Conservation (phyloP, 176 grass and related monocot species). For the Phoenix roebelenii region DNA sequence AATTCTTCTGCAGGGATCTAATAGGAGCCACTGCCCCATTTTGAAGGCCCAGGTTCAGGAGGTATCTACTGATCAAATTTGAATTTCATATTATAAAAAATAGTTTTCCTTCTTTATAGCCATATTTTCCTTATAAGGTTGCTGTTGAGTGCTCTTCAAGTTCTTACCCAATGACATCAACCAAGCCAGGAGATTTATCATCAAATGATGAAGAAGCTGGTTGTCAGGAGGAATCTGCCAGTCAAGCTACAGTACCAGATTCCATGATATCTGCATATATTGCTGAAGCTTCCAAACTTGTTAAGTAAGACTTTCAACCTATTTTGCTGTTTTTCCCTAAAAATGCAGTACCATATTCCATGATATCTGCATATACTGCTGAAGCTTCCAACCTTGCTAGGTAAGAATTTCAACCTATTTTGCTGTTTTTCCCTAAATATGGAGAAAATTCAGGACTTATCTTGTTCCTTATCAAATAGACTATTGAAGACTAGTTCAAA, state of each 20-base stretch:
- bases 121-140: slow-evolving; percentile 20
- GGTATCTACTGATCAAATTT: slow-evolving; percentile 14
- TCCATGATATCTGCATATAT: slow-evolving; percentile 33
- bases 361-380: slow-evolving; percentile 32
- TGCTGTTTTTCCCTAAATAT: too few species aligned
- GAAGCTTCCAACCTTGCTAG: slow-evolving; percentile 33
- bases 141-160: slow-evolving; percentile 26
- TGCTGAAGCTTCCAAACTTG: slow-evolving; percentile 35
- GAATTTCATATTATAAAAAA: slow-evolving; percentile 2
- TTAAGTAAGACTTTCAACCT: slow-evolving; percentile 24
- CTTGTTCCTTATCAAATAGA: too few species aligned
- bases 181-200: slow-evolving; percentile 11
- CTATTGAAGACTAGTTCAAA: too few species aligned
- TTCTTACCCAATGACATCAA: slow-evolving; percentile 15
- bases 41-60: slow-evolving; percentile 29
- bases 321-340: not conserved
- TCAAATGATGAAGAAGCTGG: slow-evolving; percentile 11
- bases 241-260: slow-evolving; percentile 22
- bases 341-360: slow-evolving; percentile 20
- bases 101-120: not conserved
- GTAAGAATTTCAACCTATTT: slow-evolving; percentile 17
- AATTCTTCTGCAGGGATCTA: slow-evolving; percentile 23
- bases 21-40: slow-evolving; percentile 20
- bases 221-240: not conserved
- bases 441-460: too few species aligned